Percentiles rank a stretch among this genome's conserved stretches.
Conservation (phyloP, 805 yeast species). For the Kodamaea kakaduensis region DNA sequence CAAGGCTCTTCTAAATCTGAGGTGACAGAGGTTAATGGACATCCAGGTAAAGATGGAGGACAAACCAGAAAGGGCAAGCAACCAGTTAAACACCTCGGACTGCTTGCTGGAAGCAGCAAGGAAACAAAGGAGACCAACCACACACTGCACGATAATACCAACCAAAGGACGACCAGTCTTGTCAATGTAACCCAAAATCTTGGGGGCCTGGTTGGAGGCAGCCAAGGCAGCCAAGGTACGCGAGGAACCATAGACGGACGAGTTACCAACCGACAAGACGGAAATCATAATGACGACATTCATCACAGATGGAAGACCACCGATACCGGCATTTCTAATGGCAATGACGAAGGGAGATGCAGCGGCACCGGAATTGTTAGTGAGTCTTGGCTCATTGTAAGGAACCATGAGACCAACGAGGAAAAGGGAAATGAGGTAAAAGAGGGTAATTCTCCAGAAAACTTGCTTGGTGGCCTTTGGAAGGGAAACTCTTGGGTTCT, state of each 20-base stretch:
- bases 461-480: slow-evolving; percentile 79
- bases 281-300: slow-evolving; percentile 68
- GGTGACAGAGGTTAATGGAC: slow-evolving; percentile 61
- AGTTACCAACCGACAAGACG: slow-evolving; percentile 69
- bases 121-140: slow-evolving; percentile 57
- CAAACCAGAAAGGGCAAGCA: slow-evolving; percentile 72
- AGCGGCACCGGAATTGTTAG: slow-evolving; percentile 48
- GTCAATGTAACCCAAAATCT: slow-evolving; percentile 63
- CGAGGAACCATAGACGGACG: slow-evolving; percentile 66
- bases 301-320: slow-evolving; percentile 64
- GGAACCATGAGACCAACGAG: slow-evolving; percentile 69
- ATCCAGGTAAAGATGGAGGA: slow-evolving; percentile 82
- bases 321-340: slow-evolving; percentile 60
- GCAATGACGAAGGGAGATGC: slow-evolving; percentile 78
- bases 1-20: slow-evolving; percentile 60
- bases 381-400: slow-evolving; percentile 46
- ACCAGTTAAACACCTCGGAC: slow-evolving; percentile 65
- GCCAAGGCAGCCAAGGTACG: slow-evolving; percentile 67
- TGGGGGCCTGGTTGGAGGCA: slow-evolving; percentile 62
- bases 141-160: slow-evolving; percentile 54
- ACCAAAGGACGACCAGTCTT: slow-evolving; percentile 73
- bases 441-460: slow-evolving; percentile 73
- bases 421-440: slow-evolving; percentile 58
- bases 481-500: slow-evolving; percentile 59
- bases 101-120: slow-evolving; percentile 58